Conservation (phyloP, 2,329 filamentous ascomycete species). For the Cyclaneusma minus region DNA sequence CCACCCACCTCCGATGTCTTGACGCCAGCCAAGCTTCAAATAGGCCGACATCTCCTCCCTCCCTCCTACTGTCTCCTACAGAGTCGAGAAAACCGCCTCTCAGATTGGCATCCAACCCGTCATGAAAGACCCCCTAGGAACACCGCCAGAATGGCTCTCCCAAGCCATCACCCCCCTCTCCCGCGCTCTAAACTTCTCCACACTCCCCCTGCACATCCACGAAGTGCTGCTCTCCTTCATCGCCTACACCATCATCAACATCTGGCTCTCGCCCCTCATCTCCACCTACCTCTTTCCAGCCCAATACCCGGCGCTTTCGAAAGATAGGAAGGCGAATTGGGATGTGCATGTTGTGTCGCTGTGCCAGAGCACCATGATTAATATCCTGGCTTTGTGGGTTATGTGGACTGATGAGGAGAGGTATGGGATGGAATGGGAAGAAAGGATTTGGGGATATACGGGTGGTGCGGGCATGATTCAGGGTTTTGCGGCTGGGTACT, state of each 20-base stretch:
- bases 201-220: conserved; percentile 63
- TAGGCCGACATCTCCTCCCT: too few relatives aligned
- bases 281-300: conserved; percentile 46
- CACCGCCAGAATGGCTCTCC: conserved; percentile 26
- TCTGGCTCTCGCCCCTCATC: conserved; percentile 49
- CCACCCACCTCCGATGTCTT: too few relatives aligned
- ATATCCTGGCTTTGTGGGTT: conserved; percentile 56
- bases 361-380: conserved; percentile 60
- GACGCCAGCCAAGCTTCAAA: too few relatives aligned
- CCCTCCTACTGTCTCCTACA: too few relatives aligned
- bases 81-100: too few relatives aligned
- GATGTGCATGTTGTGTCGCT: conserved; percentile 78
- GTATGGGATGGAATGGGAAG: conserved; percentile 46
- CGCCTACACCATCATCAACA: conserved; percentile 54
- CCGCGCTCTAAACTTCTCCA: conserved; percentile 42
- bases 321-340: conserved; percentile 59
- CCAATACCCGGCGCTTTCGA: conserved; percentile 45
- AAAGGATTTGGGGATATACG: conserved; percentile 65
- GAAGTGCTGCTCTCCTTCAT: conserved; percentile 52
- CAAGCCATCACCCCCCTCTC: conserved; percentile 46
- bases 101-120: too few relatives aligned
- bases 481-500: conserved; percentile 65
- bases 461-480: conserved; percentile 58
- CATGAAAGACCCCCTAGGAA: too few relatives aligned
- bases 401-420: conserved; percentile 56